Conservation (phyloP, 169 alveolate genomes). For the Plasmodium berghei region DNA sequence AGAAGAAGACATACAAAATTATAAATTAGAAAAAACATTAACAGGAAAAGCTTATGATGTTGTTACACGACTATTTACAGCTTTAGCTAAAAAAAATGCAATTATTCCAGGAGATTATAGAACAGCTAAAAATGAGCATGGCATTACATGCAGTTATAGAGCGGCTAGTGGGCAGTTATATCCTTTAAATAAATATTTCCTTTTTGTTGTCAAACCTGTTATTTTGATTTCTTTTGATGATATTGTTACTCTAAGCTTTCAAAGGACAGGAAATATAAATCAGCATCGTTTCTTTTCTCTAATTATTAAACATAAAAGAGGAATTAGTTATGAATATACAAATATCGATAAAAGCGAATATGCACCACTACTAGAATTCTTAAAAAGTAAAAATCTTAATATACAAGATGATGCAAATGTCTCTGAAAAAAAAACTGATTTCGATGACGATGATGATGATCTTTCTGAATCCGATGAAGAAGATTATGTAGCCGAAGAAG, state of each 20-base stretch:
- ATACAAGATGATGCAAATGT: slow-evolving; percentile 82
- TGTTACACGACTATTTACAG: slow-evolving; percentile 92
- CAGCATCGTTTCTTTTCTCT: slow-evolving; percentile 95
- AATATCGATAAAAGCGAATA: slow-evolving; percentile 95
- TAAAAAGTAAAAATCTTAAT: slow-evolving; percentile 87
- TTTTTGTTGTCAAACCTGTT: slow-evolving; percentile 97
- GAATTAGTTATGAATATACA: slow-evolving; percentile 93
- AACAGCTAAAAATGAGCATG: slow-evolving; percentile 90
- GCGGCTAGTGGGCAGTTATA: slow-evolving; percentile 97
- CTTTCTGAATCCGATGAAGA: slow-evolving; percentile 84
- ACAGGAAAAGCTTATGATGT: slow-evolving; percentile 94
- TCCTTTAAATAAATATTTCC: slow-evolving; percentile 94
- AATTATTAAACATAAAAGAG: slow-evolving; percentile 90
- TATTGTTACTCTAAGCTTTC: slow-evolving; percentile 94
- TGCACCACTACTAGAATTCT: slow-evolving; percentile 82
- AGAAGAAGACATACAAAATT: slow-evolving; percentile 89
- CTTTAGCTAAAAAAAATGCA: slow-evolving; percentile 92
- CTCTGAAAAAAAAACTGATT: slow-evolving; percentile 76
- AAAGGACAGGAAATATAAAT: slow-evolving; percentile 93
- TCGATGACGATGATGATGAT: slow-evolving; percentile 80
- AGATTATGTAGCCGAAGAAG: slow-evolving; percentile 84
- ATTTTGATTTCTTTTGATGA: slow-evolving; percentile 94
- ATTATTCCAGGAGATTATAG: slow-evolving; percentile 96
- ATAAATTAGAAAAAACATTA: slow-evolving; percentile 86
- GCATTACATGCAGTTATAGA: slow-evolving; percentile 95